Percentiles rank a stretch among this genome's conserved stretches.
These are phyloP conservation scores for Purshia tridentata DNA, from an alignment of 306 rosid species.

Conservation along the genomic window DNA sequence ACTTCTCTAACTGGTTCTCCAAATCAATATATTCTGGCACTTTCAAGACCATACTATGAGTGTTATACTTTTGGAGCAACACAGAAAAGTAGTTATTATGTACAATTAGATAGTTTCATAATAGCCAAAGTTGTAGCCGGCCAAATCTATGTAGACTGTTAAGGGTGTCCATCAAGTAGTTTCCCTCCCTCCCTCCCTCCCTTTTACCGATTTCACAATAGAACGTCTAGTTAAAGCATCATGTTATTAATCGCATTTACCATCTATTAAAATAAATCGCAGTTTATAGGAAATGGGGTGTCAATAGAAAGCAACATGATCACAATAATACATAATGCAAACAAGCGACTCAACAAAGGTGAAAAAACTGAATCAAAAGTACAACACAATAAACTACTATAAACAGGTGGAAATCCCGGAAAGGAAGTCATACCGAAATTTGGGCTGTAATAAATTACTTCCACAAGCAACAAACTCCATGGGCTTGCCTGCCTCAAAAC, in stretches of 20 bases:
- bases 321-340: neutral
- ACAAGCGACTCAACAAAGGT: neutral
- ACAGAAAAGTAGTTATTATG: neutral
- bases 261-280: neutral
- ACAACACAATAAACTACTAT: neutral
- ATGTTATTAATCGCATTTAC: neutral
- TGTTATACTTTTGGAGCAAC: neutral
- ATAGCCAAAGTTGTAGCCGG: too few species aligned
- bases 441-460: conserved; percentile 77
- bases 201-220: neutral
- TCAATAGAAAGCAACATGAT: neutral
- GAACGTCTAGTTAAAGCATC: neutral
- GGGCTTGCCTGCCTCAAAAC: conserved; percentile 95
- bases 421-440: conserved; percentile 59
- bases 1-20: neutral
- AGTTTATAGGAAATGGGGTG: neutral
- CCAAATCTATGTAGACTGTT: neutral
- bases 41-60: neutral
- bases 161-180: neutral
- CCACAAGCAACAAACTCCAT: conserved; percentile 96
- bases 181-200: neutral
- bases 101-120: neutral
- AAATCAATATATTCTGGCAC: neutral
- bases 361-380: neutral
- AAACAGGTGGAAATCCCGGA: neutral